Evolutionary conservation across 225 moss, liverwort and hornwort species (phyloP), one percentile per base, ranked within the genome.

Genomic region (Ulota crispa): DNA sequence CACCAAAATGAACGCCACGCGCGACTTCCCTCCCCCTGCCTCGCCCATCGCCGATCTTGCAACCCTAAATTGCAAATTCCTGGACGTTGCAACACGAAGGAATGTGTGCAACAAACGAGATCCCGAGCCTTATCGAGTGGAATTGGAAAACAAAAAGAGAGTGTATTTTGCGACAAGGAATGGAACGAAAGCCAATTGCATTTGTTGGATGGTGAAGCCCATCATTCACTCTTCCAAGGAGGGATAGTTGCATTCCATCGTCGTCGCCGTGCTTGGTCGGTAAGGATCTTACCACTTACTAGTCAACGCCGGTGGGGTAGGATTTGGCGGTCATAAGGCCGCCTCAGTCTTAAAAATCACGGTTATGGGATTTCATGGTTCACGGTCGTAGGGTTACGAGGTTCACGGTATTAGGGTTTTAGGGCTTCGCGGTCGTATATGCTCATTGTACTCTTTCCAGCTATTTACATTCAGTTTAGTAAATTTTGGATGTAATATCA

Each of bases 1-100:
- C n/a, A 99, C 96, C 54, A 99, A 75, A 50, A 99, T 72, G 65
- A 99, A 89, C 11, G 69, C 69, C 69, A 69, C 69, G 45, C 69
- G 69, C 45, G 69, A 26, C 47, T 69, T 45, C 69, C 14, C 69
- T 21, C 65, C 65, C 37, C 21, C 69, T 1, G 26, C 69, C 13
- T 41, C 67, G 26, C 69, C 69, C 69, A 69, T 69, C 8, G 45
- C 47, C 26, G 23, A 36, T 36, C 65, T 34, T 23, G 36, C 65
- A 36, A 36, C 36, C 36, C 45, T 27, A 43, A 27, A 27, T 2
- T 69, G 47, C 45, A 28, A 18, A 28, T 69, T 4, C 18, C 43
- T 3, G 18, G 69, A 15, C 43, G 69, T 8, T 69, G 69, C 45
- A 27, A 28, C 62, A 1, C 27, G 3, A 2, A 69, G 9, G 16